Conservation (phyloP, 345 rosid species). For the Gossypium thurberi region DNA sequence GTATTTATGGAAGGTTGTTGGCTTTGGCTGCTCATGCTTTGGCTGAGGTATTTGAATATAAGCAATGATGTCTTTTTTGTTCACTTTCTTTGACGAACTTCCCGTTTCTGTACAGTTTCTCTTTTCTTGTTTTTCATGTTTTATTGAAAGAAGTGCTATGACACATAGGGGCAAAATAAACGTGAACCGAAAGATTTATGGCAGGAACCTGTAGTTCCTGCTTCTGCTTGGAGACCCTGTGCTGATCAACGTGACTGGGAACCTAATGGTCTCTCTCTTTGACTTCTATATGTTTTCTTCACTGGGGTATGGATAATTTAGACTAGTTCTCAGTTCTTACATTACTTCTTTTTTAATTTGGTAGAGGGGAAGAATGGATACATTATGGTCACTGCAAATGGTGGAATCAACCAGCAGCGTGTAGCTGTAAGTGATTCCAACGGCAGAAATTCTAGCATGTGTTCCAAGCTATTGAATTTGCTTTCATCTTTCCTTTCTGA, state of each 20-base stretch:
- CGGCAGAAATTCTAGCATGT: neutral
- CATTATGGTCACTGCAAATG: slow-evolving; percentile 89
- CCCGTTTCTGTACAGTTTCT: neutral
- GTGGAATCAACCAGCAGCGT: slow-evolving; percentile 95
- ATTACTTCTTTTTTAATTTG: slow-evolving; percentile 10
- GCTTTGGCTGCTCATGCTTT: slow-evolving; percentile 88
- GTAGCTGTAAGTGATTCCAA: slow-evolving; percentile 73
- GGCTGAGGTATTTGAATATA: slow-evolving; percentile 63
- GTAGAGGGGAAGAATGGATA: slow-evolving; percentile 87
- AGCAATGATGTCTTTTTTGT: neutral
- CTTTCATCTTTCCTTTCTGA: neutral
- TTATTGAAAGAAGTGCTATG: slow-evolving; percentile 10
- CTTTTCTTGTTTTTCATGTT: neutral
- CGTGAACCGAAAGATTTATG: slow-evolving; percentile 91
- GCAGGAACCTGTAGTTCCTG: slow-evolving; percentile 64
- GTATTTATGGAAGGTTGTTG: slow-evolving; percentile 68
- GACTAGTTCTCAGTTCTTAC: slow-evolving; percentile 11
- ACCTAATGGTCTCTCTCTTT: slow-evolving; percentile 48
- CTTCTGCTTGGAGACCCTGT: slow-evolving; percentile 90
- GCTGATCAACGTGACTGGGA: slow-evolving; percentile 72
- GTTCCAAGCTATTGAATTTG: neutral
- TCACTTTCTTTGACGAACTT: neutral
- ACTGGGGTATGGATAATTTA: neutral
- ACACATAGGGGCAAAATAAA: slow-evolving; percentile 57
- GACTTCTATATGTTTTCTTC: slow-evolving; percentile 7